Base-by-base conservation (phyloP, 257 asterid genomes). In the Striga asiatica region DNA sequence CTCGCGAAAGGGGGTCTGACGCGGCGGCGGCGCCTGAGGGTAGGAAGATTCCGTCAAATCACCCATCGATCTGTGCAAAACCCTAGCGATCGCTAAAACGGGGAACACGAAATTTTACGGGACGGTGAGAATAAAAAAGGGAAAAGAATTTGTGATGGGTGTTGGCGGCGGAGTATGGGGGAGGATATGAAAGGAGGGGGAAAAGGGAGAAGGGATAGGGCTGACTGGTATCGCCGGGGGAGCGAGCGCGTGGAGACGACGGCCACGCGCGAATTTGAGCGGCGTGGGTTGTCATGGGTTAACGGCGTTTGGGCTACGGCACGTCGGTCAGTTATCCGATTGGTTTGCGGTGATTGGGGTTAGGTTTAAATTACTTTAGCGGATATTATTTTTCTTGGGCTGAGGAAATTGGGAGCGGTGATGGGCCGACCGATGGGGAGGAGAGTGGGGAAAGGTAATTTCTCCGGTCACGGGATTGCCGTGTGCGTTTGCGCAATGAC, bases 1-100 rank as follows among this genome's bases (percentile, higher is more conserved):
- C 64, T 82, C 97, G 1, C 97, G 91, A 58, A 76, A 74, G 3
- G 93, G 83, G 10, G 66, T 46, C 10, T 76, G 75, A 49, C 87
- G 50, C 20, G 57, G 18, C 55, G 81, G 62, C 74, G 85, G 67
- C 61, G 82, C 46, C 69, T 56, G 71, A 2, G 69, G 56, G 20
- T 56, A 45, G 64, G 76, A 67, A 27, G 71, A 62, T 34, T 79
- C 84, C 14, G 69, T 74, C 34, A 78, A 64, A 50, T 81, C 94
- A 9, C 76, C 94, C 94, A 81, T 78, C 1, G 34, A 46, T 47
- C n/a, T 9, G 9, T 10, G 2, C 11, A 32, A 52, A 9, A 14
- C 50, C 53, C 46, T 12, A 0, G 49, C 17, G 17, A 51, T 17
- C 43, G 43, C 45, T 42, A 20, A 28, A 34, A 0, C 8, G 23